A percentile compares a stretch with the other conserved stretches of the same genome.
Evolutionary conservation across 345 rosid genomes (phyloP).

Genomic region (Trapa incisa): DNA sequence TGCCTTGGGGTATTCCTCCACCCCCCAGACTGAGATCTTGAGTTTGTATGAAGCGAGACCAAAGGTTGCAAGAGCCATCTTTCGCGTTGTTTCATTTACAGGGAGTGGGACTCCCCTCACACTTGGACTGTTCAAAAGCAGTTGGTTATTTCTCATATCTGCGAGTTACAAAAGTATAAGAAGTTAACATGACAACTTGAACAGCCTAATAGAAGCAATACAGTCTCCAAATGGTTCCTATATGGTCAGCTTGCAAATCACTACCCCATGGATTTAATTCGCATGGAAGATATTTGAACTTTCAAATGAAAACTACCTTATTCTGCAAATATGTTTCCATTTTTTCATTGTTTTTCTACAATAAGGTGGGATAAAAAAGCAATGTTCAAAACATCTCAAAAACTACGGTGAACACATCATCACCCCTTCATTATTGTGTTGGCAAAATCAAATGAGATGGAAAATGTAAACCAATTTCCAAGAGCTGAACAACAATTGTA

Average conservation of each 20-base stretch:
- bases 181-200: neutral
- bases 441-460: neutral
- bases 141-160: slow-evolving; percentile 25
- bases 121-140: slow-evolving; percentile 10
- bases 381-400: neutral
- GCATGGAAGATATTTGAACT: neutral
- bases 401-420: neutral
- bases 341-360: neutral
- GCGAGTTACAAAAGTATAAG: slow-evolving; percentile 7
- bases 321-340: neutral
- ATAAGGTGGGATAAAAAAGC: too few relatives aligned
- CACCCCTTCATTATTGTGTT: neutral
- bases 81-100: slow-evolving; percentile 16
- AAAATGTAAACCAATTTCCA: neutral
- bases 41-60: slow-evolving; percentile 82
- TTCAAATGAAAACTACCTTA: neutral
- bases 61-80: slow-evolving; percentile 50
- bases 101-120: neutral
- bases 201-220: neutral
- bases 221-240: too few relatives aligned
- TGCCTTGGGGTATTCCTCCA: slow-evolving; percentile 36
- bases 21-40: slow-evolving; percentile 65
- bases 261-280: neutral
- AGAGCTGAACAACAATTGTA: neutral
- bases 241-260: too few relatives aligned